Evolutionary conservation across 192 early-diverging fungal species (phyloP).

Genomic region (Backusella mclennaniae): DNA sequence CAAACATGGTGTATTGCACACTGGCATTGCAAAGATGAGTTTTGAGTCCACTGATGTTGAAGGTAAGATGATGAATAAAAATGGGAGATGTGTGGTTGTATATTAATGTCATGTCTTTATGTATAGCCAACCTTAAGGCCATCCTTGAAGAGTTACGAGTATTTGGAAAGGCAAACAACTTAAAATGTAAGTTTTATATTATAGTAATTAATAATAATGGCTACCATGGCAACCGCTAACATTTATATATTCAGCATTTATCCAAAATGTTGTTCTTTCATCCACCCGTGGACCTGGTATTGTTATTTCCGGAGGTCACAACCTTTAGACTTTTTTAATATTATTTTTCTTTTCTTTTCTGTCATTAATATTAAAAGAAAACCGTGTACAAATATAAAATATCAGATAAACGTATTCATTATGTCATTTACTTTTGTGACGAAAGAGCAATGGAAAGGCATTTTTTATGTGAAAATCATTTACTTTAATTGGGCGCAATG

Average conservation of each 20-base stretch:
- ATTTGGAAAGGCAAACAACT: constrained; percentile 51
- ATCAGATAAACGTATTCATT: not conserved
- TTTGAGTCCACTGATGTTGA: constrained; percentile 21
- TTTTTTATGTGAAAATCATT: not conserved
- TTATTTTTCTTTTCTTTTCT: not conserved
- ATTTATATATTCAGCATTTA: constrained; percentile 38
- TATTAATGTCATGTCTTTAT: not conserved
- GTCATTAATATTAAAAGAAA: not conserved
- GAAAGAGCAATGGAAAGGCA: not conserved
- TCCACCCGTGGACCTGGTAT: constrained; percentile 72
- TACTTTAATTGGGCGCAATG: not conserved
- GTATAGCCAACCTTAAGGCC: constrained; percentile 51
- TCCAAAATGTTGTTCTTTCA: constrained; percentile 61
- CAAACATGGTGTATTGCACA: constrained; percentile 69
- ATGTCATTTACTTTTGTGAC: not conserved
- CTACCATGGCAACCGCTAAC: not conserved
- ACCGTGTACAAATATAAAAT: constrained; percentile 2
- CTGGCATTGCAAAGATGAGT: constrained; percentile 43
- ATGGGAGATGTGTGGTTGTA: not conserved
- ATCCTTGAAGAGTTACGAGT: constrained; percentile 61
- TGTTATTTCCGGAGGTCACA: constrained; percentile 51
- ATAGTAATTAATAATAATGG: too few relatives aligned
- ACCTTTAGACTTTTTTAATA: constrained; percentile 17
- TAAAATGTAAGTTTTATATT: constrained; percentile 42
- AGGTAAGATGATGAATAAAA: not conserved